phyloP scores from a whole-genome alignment of 2,329 filamentous ascomycete genomes.

The Ceratocystis harringtonii region DNA sequence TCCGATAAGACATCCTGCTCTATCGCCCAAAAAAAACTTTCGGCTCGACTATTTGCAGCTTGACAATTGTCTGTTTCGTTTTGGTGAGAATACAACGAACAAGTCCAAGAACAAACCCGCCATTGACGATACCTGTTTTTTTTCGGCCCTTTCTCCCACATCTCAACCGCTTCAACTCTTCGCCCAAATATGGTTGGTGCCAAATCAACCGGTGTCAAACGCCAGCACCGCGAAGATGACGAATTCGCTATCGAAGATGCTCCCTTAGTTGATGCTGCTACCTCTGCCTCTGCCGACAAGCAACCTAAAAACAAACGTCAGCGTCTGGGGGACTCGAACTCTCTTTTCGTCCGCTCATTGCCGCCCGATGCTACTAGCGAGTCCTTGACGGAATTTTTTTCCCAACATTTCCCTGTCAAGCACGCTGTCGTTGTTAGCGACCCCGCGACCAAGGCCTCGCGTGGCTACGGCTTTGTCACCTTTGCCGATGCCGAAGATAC shows the following conservation, averaged over 20 bases:
- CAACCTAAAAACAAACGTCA: slow-evolving; percentile 36
- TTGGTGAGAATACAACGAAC: not conserved
- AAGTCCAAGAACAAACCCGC: not conserved
- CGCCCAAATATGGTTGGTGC: slow-evolving; percentile 21
- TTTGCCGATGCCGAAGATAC: slow-evolving; percentile 91
- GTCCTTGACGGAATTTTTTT: slow-evolving; percentile 75
- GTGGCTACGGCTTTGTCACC: slow-evolving; percentile 92
- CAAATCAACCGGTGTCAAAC: slow-evolving; percentile 25
- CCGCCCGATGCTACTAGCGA: slow-evolving; percentile 67
- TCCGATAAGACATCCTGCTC: slow-evolving; percentile 16
- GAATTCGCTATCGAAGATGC: slow-evolving; percentile 25
- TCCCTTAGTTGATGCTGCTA: slow-evolving; percentile 23
- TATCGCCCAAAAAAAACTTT: slow-evolving; percentile 15
- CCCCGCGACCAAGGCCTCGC: slow-evolving; percentile 68
- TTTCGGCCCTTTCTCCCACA: slow-evolving; percentile 2
- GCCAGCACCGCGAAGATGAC: slow-evolving; percentile 22
- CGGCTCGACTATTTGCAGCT: not conserved
- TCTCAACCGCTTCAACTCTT: not conserved
- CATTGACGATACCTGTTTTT: slow-evolving; percentile 7
- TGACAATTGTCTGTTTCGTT: not conserved
- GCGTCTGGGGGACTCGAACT: slow-evolving; percentile 45
- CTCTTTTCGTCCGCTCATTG: slow-evolving; percentile 83
- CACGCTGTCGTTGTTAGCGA: slow-evolving; percentile 89
- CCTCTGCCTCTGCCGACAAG: slow-evolving; percentile 18
- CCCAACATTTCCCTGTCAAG: slow-evolving; percentile 85